Conservation (phyloP, 305 asterid species). For the Plantago lanceolata region DNA sequence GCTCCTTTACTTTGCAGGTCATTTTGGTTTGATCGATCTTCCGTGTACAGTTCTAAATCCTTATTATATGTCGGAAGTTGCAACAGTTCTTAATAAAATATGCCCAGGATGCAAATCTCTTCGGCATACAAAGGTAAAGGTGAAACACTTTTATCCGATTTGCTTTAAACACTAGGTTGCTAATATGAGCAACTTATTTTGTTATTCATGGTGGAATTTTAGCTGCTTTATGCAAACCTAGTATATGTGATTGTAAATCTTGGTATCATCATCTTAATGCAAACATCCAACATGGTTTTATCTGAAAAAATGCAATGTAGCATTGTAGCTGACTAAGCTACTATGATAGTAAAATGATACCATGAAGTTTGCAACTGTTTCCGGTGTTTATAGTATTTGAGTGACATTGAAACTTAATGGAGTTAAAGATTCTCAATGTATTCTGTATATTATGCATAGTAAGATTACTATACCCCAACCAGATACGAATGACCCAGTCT, state of each 20-base stretch:
- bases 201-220: constrained; percentile 2
- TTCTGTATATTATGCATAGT: too few species aligned
- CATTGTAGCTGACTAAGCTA: constrained; percentile 19
- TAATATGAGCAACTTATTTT: too few species aligned
- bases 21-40: constrained; percentile 75
- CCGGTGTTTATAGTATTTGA: constrained; percentile 17
- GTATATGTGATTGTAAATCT: constrained; percentile 6
- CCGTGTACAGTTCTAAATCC: constrained; percentile 75
- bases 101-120: constrained; percentile 83
- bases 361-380: constrained; percentile 9
- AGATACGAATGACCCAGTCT: too few species aligned
- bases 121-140: constrained; percentile 54
- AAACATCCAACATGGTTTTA: constrained; percentile 5
- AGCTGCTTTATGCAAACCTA: constrained; percentile 1
- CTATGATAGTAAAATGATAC: constrained; percentile 1
- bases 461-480: too few species aligned
- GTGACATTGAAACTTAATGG: constrained; percentile 15
- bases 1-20: constrained; percentile 57
- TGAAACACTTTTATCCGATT: constrained; percentile 45
- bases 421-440: background rate
- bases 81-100: constrained; percentile 68
- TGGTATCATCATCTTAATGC: constrained; percentile 9
- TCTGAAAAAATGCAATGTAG: constrained; percentile 1
- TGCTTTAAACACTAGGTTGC: constrained; percentile 17
- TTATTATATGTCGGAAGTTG: constrained; percentile 66